Conservation (phyloP, 352 stramenopile species). For the Chrysophaeum taylorii region DNA sequence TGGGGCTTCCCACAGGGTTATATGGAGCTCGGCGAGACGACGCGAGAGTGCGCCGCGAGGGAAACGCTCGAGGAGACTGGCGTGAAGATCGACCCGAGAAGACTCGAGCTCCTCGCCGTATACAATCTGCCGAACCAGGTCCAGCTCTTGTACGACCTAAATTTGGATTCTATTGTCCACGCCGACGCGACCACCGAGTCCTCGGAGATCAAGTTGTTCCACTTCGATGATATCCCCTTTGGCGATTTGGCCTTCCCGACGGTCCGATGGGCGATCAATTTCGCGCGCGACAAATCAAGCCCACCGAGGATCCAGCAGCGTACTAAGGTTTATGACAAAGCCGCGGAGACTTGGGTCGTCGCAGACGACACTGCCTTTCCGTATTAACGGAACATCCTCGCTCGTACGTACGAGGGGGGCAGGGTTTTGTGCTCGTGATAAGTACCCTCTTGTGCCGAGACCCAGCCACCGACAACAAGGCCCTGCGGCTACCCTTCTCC, state of each 20-base stretch:
- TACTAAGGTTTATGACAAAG: slow-evolving; percentile 22
- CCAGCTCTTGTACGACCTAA: slow-evolving; percentile 25
- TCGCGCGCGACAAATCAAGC: slow-evolving; percentile 16
- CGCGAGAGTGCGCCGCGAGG: slow-evolving; percentile 27
- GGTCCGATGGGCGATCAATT: slow-evolving; percentile 26
- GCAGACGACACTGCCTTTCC: no score
- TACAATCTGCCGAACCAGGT: slow-evolving; percentile 30
- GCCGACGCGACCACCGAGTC: slow-evolving; percentile 22
- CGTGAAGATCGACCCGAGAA: slow-evolving; percentile 26
- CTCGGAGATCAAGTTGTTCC: slow-evolving; percentile 31
- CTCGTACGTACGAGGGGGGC: no score
- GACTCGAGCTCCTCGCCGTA: slow-evolving; percentile 20
- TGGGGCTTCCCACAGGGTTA: slow-evolving; percentile 36
- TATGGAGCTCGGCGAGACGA: slow-evolving; percentile 32
- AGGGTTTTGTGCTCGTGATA: no score
- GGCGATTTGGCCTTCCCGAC: slow-evolving; percentile 32
- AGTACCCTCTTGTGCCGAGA: no score
- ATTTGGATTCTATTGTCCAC: not conserved
- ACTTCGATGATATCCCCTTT: slow-evolving; percentile 26
- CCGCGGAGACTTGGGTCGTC: not conserved
- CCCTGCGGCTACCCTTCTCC: no score
- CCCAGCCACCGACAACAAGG: no score
- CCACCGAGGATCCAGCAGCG: slow-evolving; percentile 26
- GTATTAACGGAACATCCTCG: no score
- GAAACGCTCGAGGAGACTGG: slow-evolving; percentile 33